Evolutionary conservation across 805 yeast species (phyloP).

Genomic region (Cyberlindnera subsufficiens): DNA sequence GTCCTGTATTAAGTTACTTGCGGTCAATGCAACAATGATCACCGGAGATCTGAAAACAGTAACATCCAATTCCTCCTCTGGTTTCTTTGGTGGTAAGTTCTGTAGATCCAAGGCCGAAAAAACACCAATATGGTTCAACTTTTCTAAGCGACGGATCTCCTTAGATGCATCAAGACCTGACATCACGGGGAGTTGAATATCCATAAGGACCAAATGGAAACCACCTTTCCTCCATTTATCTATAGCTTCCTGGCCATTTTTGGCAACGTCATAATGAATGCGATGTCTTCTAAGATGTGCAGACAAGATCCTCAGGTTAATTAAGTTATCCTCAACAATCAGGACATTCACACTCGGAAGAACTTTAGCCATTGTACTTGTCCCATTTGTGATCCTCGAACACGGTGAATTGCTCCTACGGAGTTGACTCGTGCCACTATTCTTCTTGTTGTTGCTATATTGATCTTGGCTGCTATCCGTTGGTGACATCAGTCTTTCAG

Average conservation of each 20-base stretch:
- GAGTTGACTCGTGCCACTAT: background rate
- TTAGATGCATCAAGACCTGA: conserved; percentile 94
- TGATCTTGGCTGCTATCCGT: background rate
- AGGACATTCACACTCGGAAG: conserved; percentile 85
- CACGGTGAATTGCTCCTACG: conserved; percentile 2
- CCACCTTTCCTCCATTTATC: conserved; percentile 95
- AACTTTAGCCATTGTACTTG: conserved; percentile 45
- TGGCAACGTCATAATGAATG: conserved; percentile 80
- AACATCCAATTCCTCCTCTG: conserved; percentile 53
- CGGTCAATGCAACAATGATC: conserved; percentile 96
- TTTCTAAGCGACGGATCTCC: conserved; percentile 82
- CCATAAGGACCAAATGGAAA: conserved; percentile 92
- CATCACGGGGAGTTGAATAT: conserved; percentile 91
- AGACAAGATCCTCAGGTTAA: conserved; percentile 87
- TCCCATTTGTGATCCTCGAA: conserved; percentile 9
- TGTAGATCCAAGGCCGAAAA: conserved; percentile 21
- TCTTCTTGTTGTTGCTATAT: background rate
- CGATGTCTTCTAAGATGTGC: conserved; percentile 82
- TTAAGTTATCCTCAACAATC: conserved; percentile 94
- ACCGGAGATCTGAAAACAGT: conserved; percentile 82
- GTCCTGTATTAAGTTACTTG: conserved; percentile 80
- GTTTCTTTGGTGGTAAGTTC: conserved; percentile 20
- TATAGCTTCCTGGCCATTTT: conserved; percentile 91
- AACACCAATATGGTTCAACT: conserved; percentile 68
- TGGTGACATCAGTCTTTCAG: conserved; percentile 7